These are phyloP conservation scores for Asterophora parasitica DNA, from an alignment of 768 basidiomycete genomes.

Conservation along the genomic window DNA sequence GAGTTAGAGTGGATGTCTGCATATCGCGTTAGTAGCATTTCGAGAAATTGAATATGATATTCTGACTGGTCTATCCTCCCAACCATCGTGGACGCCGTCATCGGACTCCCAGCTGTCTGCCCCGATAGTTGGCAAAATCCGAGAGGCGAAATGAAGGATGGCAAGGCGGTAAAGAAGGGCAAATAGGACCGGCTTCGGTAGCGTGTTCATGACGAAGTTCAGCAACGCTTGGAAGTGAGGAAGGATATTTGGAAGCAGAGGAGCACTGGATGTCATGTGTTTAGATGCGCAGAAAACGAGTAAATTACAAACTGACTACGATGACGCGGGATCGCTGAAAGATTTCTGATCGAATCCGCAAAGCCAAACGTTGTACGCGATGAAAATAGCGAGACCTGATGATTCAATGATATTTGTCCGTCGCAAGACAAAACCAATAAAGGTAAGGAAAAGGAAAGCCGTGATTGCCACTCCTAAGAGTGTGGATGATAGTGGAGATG, in stretches of 20 bases:
- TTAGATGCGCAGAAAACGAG: neutral
- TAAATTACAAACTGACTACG: constrained; percentile 52
- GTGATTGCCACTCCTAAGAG: constrained; percentile 85
- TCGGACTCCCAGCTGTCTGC: constrained; percentile 75
- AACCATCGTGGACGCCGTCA: constrained; percentile 55
- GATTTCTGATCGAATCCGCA: constrained; percentile 77
- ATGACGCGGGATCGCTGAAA: constrained; percentile 67
- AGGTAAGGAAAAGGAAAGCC: constrained; percentile 83
- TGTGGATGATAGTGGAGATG: constrained; percentile 84
- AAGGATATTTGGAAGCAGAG: constrained; percentile 72
- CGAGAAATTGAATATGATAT: neutral
- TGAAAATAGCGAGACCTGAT: constrained; percentile 78
- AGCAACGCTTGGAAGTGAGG: constrained; percentile 76
- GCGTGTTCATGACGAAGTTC: constrained; percentile 79
- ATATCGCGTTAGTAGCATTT: constrained; percentile 7
- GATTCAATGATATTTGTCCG: constrained; percentile 93
- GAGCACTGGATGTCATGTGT: constrained; percentile 43
- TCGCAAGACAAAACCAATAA: constrained; percentile 85
- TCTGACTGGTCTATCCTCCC: constrained; percentile 71
- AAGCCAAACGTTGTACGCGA: constrained; percentile 89
- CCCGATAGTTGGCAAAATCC: constrained; percentile 81
- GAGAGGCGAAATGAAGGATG: constrained; percentile 76
- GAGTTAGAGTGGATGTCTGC: constrained; percentile 74
- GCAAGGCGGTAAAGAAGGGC: constrained; percentile 77
- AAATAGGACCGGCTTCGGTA: constrained; percentile 80